Evolutionary conservation across 257 asterid genomes (phyloP).

Genomic region (Knoxia roxburghii): DNA sequence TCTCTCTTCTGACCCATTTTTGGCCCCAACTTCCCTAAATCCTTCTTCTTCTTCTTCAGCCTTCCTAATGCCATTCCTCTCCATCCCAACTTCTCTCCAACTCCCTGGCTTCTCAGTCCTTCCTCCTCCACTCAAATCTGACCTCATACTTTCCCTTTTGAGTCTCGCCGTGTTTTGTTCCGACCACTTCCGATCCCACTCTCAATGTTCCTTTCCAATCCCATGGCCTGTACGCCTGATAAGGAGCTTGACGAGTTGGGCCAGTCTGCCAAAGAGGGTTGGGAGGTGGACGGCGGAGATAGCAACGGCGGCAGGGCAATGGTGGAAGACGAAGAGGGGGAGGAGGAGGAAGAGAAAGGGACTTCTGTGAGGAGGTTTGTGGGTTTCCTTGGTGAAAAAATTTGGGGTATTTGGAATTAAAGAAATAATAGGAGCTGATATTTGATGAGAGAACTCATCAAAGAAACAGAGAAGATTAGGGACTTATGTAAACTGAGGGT

Average conservation of each 20-base stretch:
- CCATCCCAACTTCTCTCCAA: background rate
- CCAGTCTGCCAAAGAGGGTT: conserved; percentile 2
- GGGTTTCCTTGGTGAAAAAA: conserved; percentile 33
- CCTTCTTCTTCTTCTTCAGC: background rate
- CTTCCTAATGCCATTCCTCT: conserved; percentile 9
- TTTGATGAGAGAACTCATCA: background rate
- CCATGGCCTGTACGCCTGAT: background rate
- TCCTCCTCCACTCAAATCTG: background rate
- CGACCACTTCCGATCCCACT: background rate
- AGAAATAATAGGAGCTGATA: background rate
- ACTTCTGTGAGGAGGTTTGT: conserved; percentile 32
- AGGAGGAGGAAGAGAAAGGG: conserved; percentile 22
- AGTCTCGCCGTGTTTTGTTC: background rate
- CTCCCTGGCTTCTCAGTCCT: background rate
- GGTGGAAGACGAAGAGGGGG: conserved; percentile 17
- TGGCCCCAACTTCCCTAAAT: background rate
- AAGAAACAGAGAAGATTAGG: too few species aligned
- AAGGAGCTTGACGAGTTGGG: conserved; percentile 8
- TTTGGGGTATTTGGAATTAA: conserved; percentile 31
- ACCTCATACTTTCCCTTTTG: background rate
- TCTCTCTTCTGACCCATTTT: conserved; percentile 27
- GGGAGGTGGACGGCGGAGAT: background rate
- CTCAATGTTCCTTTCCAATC: background rate
- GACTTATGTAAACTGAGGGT: too few species aligned
- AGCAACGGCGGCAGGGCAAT: background rate